Evolutionary conservation across 2,329 filamentous ascomycete genomes (phyloP).

Genomic region (Colletotrichum truncatum): DNA sequence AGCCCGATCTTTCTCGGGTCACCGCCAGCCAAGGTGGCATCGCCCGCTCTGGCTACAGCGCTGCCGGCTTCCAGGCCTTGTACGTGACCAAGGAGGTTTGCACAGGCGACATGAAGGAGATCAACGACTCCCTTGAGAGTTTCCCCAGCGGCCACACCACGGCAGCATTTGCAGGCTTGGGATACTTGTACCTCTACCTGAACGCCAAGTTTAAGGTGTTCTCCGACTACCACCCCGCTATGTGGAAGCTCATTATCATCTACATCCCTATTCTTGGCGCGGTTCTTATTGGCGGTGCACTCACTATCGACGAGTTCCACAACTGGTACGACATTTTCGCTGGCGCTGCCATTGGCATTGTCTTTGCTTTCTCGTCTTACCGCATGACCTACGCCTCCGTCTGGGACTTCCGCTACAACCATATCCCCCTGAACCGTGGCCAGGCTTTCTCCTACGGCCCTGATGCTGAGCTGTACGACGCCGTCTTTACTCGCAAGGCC

Average conservation of each 20-base stretch:
- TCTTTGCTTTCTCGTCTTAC: slow-evolving; percentile 72
- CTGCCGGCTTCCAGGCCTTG: slow-evolving; percentile 63
- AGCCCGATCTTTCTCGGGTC: slow-evolving; percentile 61
- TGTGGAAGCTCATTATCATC: slow-evolving; percentile 76
- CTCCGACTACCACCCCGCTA: slow-evolving; percentile 74
- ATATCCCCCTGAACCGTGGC: slow-evolving; percentile 70
- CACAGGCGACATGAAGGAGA: slow-evolving; percentile 70
- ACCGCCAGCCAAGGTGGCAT: slow-evolving; percentile 53
- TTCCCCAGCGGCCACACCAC: slow-evolving; percentile 81
- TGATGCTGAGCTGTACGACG: slow-evolving; percentile 59
- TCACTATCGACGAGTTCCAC: slow-evolving; percentile 79
- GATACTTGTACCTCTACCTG: slow-evolving; percentile 77
- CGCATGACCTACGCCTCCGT: slow-evolving; percentile 74
- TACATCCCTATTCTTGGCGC: slow-evolving; percentile 75
- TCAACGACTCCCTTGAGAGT: slow-evolving; percentile 75
- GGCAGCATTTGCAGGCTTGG: slow-evolving; percentile 76
- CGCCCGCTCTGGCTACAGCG: slow-evolving; percentile 51
- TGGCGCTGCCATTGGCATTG: slow-evolving; percentile 70
- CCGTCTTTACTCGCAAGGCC: slow-evolving; percentile 66
- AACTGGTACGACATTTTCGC: slow-evolving; percentile 80
- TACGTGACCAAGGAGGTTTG: slow-evolving; percentile 78
- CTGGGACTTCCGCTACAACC: slow-evolving; percentile 74
- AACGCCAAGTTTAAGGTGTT: slow-evolving; percentile 84
- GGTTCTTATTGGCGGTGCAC: slow-evolving; percentile 71
- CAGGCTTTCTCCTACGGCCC: slow-evolving; percentile 61